Base-by-base conservation (phyloP, 768 basidiomycete species). In the Suillus tomentosus region DNA sequence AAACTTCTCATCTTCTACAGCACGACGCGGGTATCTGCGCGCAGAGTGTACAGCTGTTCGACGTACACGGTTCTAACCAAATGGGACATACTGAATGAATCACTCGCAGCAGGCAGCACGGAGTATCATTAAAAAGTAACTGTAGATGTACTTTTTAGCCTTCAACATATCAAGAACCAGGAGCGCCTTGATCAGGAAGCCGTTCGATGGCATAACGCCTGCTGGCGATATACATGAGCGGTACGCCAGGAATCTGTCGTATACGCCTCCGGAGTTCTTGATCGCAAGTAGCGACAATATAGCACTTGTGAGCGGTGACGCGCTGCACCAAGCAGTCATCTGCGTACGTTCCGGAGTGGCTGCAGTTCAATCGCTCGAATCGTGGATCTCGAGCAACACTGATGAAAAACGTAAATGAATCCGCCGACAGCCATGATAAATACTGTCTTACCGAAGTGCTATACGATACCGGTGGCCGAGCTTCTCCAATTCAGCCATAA, bases 321-420 rank as follows among this genome's bases (percentile, higher is more conserved):
- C 97, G 90, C 73, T 99, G 94, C 19, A 99, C 92, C 24, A 99
- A 85, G 74, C 97, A 99, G 81, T 99, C 97, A 74, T 99, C 97
- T 22, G 97, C 97, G 72, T 99, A 99, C n/a, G 95, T 97, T 24
- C 97, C 97, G 5, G 87, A 82, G 76, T 99, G 97, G 43, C 92
- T 88, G 77, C 97, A 99, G 53, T 84, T 85, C 54, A 99, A 83
- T 51, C 96, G 90, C 73, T 99, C 97, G 71, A 99, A 99, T 57
- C 97, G 87, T 37, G 96, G 94, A 77, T 99, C 97, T 60, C 96
- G 92, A 36, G 97, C 97, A 61, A 99, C 91, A 39, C 96, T 98
- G 53, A n/a, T 39, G 72, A n/a, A 60, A 34, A 37, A 37, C 2
- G 62, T 70, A 45, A 37, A 27, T 10, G n/a, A 59, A 3, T n/a